These are phyloP conservation scores for Glonium stellatum DNA, from an alignment of 495 filamentous ascomycete species.

Conservation along the genomic window DNA sequence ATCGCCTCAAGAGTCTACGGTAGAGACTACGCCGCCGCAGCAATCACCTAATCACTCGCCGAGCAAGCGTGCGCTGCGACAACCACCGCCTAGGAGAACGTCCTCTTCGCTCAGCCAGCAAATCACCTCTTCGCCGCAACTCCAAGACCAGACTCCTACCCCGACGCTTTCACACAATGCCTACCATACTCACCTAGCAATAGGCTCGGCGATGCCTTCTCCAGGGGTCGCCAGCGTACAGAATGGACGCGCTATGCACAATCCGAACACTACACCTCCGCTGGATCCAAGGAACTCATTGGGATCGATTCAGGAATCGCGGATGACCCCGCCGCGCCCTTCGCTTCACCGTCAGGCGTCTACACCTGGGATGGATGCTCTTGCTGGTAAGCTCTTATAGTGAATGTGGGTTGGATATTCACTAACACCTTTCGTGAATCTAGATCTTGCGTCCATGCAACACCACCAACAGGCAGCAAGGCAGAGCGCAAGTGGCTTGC, in stretches of 20 bases:
- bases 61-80: constrained; percentile 23
- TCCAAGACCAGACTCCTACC: constrained; percentile 7
- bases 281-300: constrained; percentile 30
- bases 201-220: constrained; percentile 20
- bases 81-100: constrained; percentile 26
- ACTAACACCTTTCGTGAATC: background rate
- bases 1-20: constrained; percentile 58
- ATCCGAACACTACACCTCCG: constrained; percentile 33
- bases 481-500: constrained; percentile 41
- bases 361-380: constrained; percentile 57
- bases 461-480: constrained; percentile 50
- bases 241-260: constrained; percentile 19
- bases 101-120: constrained; percentile 37
- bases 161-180: constrained; percentile 23
- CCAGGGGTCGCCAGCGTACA: constrained; percentile 12
- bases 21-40: constrained; percentile 34
- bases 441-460: constrained; percentile 60
- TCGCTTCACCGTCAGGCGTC: constrained; percentile 41
- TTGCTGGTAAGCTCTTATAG: constrained; percentile 40
- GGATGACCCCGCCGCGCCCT: constrained; percentile 19
- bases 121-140: constrained; percentile 33
- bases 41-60: constrained; percentile 16
- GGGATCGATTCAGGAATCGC: constrained; percentile 30
- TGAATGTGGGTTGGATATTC: background rate
- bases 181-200: constrained; percentile 23